phyloP scores from a whole-genome alignment of 768 basidiomycete genomes.

The Phlebiopsis gigantea region DNA sequence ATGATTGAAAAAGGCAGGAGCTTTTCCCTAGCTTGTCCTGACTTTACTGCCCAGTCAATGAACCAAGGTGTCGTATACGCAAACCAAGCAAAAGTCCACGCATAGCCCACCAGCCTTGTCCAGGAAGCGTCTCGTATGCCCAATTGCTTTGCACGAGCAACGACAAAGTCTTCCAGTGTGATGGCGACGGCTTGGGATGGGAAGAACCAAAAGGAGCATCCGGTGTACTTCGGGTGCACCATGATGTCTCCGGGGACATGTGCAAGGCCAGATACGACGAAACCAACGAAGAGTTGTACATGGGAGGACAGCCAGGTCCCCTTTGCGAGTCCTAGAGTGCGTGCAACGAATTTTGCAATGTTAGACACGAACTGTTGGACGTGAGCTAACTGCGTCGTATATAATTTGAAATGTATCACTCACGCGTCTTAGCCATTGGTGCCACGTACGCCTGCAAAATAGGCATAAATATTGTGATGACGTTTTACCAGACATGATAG shows the following conservation, averaged over 20 bases:
- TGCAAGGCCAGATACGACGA: slow-evolving; percentile 16
- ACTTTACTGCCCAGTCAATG: slow-evolving; percentile 1
- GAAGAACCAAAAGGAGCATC: slow-evolving; percentile 10
- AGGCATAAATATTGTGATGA: background rate
- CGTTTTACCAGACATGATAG: background rate
- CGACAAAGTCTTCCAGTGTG: background rate
- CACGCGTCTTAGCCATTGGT: slow-evolving; percentile 19
- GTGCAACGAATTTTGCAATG: slow-evolving; percentile 11
- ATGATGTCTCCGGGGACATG: slow-evolving; percentile 16
- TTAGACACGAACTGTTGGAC: slow-evolving; percentile 10
- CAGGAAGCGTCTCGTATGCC: background rate
- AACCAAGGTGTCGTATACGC: background rate
- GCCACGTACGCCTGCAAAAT: slow-evolving; percentile 13
- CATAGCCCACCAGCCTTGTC: background rate
- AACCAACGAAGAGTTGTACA: slow-evolving; percentile 18
- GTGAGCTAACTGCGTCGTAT: background rate
- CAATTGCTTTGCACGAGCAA: background rate
- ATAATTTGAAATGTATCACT: background rate
- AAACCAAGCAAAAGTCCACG: background rate
- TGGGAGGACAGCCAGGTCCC: slow-evolving; percentile 17
- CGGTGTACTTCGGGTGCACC: slow-evolving; percentile 11
- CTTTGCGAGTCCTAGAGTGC: slow-evolving; percentile 6
- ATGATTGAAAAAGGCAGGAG: background rate
- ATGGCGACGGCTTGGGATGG: background rate
- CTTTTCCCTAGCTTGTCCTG: background rate